These are phyloP conservation scores for Yarrowia sp. DNA, from an alignment of 805 yeast genomes.

Conservation along the genomic window DNA sequence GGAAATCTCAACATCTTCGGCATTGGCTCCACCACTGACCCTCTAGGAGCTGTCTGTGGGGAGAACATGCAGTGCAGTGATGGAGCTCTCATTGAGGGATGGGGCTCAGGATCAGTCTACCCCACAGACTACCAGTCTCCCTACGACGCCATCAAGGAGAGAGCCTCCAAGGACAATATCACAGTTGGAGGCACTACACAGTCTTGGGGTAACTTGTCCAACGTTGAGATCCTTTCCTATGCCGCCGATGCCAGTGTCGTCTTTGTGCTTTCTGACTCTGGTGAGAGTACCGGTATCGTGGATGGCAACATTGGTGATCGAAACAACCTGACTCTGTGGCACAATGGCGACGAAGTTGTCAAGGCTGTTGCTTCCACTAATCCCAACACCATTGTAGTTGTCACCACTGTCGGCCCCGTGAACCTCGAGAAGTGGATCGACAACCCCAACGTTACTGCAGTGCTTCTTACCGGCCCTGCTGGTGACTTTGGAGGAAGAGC, in stretches of 20 bases:
- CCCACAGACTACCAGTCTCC: slow-evolving; percentile 57
- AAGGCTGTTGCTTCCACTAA: slow-evolving; percentile 48
- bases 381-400: slow-evolving; percentile 54
- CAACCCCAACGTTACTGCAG: slow-evolving; percentile 56
- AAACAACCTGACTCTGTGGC: slow-evolving; percentile 53
- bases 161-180: slow-evolving; percentile 38
- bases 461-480: slow-evolving; percentile 53
- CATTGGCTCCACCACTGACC: slow-evolving; percentile 49
- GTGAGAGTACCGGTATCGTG: slow-evolving; percentile 57
- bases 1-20: slow-evolving; percentile 39
- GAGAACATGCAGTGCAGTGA: slow-evolving; percentile 51
- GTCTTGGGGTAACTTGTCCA: slow-evolving; percentile 7
- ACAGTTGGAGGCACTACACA: background rate
- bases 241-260: slow-evolving; percentile 50
- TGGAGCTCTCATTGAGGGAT: slow-evolving; percentile 56
- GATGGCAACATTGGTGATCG: slow-evolving; percentile 61
- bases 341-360: slow-evolving; percentile 55
- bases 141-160: slow-evolving; percentile 49
- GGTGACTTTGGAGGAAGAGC: slow-evolving; percentile 58
- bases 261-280: slow-evolving; percentile 52
- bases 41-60: slow-evolving; percentile 49
- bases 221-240: background rate
- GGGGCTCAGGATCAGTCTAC: slow-evolving; percentile 63
- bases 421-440: slow-evolving; percentile 55
- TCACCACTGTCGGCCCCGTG: slow-evolving; percentile 61